Base-by-base conservation (phyloP, 495 filamentous ascomycete genomes). In the Penicillium mononematosum region DNA sequence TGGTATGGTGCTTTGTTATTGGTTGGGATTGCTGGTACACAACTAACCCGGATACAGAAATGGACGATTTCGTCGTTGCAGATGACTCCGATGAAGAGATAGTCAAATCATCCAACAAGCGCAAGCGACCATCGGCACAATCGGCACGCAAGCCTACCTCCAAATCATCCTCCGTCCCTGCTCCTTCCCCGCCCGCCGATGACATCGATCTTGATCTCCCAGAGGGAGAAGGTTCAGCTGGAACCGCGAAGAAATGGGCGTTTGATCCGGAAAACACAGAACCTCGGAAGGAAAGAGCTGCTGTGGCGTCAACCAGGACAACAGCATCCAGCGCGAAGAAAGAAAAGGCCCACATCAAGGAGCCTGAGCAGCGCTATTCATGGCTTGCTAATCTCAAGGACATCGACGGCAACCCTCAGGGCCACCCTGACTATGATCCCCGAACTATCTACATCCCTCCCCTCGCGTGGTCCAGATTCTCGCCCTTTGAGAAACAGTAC, bases 401-500 rank as follows among this genome's bases (percentile, higher is more conserved):
- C 70, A 87, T 87, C 5, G 92, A 96, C 67, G 81, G 86, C 39
- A 85, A 97, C 59, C 81, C 88, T 2, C 81, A 83, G 4, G 84
- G 80, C n/a, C 85, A 96, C 70, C 88, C 91, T 0, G 93, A 98
- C 50, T 96, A 91, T 59, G 92, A 99, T 62, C 91, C 91, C n/a
- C 82, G 89, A 11, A 93, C 91, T 0, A 81, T 99, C 19, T 94
- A 89, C 70, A 87, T 99, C 44, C 95, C 95, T 16, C 86, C 88
- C 0, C 45, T 77, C 5, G 90, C 91, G 9, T 91, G 84, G 83
- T 72, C 70, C 0, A 83, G 87, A 4, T 96, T 99, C 68, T 91
- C 91, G 0, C 81, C 93, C 0, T 99, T 99, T 58, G 94, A 99
- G 75, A 94, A 91, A 70, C 94, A 99, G 63, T 99, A 98, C 72